A percentile compares a stretch with the other conserved stretches of the same genome.
Evolutionary conservation across 805 yeast species (phyloP).

Genomic region (Teunomyces funiuensis): DNA sequence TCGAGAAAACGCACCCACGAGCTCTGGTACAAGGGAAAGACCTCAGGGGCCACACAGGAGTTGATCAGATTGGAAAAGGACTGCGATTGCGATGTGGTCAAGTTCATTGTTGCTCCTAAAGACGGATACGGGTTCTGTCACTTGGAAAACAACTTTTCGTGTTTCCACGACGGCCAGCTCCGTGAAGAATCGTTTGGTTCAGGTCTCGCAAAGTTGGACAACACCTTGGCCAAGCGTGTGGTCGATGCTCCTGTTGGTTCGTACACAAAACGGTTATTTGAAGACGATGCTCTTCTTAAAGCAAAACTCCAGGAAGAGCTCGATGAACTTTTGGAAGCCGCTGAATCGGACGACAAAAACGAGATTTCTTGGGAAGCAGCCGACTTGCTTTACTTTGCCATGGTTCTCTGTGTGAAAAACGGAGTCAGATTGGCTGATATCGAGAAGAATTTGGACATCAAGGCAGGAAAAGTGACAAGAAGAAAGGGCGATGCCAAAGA

Average conservation of each 20-base stretch:
- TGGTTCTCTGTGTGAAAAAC: conserved; percentile 56
- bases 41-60: conserved; percentile 93
- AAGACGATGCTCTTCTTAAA: conserved; percentile 68
- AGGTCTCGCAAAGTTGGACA: conserved; percentile 71
- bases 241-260: conserved; percentile 83
- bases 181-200: conserved; percentile 47
- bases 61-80: conserved; percentile 68
- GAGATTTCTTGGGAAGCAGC: conserved; percentile 97
- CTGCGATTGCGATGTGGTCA: conserved; percentile 90
- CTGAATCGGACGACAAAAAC: conserved; percentile 24
- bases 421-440: conserved; percentile 82
- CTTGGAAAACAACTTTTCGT: conserved; percentile 66
- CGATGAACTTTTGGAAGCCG: conserved; percentile 90
- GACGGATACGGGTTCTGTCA: conserved; percentile 92
- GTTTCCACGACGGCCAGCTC: conserved; percentile 57
- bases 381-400: conserved; percentile 65
- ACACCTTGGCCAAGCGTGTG: conserved; percentile 61
- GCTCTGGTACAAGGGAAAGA: conserved; percentile 93
- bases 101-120: conserved; percentile 78
- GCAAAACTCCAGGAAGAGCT: conserved; percentile 96
- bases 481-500: conserved; percentile 96
- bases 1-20: conserved; percentile 78
- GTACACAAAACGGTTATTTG: conserved; percentile 86
- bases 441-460: conserved; percentile 79
- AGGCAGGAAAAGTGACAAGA: conserved; percentile 83